Evolutionary conservation across 1,284 basidiomycete species (phyloP).

Genomic region (Grifola frondosa): DNA sequence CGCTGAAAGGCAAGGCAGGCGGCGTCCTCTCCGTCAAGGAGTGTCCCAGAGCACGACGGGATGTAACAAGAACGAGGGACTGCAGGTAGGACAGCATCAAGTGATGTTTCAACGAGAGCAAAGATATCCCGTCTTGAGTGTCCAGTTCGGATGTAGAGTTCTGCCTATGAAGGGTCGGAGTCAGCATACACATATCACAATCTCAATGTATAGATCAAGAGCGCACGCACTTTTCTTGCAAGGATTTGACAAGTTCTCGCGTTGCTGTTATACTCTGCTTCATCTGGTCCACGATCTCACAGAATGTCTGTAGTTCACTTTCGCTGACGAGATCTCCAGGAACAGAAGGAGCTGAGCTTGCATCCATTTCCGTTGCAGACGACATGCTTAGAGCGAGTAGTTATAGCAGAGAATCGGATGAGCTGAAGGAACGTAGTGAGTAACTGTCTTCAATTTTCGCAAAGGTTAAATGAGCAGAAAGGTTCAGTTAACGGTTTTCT

Average conservation of each 20-base stretch:
- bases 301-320: slow-evolving; percentile 30
- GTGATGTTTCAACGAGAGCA: slow-evolving; percentile 88
- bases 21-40: slow-evolving; percentile 52
- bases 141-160: slow-evolving; percentile 49
- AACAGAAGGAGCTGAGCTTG: background rate
- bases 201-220: background rate
- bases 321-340: slow-evolving; percentile 9
- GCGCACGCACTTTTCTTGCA: slow-evolving; percentile 53
- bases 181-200: slow-evolving; percentile 8
- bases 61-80: slow-evolving; percentile 75
- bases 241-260: slow-evolving; percentile 52
- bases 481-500: slow-evolving; percentile 87
- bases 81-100: slow-evolving; percentile 87
- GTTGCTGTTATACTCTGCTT: slow-evolving; percentile 59
- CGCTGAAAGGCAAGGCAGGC: slow-evolving; percentile 53
- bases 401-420: background rate
- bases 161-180: slow-evolving; percentile 26
- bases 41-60: slow-evolving; percentile 67
- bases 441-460: slow-evolving; percentile 7
- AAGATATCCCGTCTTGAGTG: slow-evolving; percentile 81
- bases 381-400: background rate
- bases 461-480: slow-evolving; percentile 7
- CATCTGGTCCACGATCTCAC: slow-evolving; percentile 59
- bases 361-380: slow-evolving; percentile 3
- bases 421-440: slow-evolving; percentile 1